Evolutionary conservation across 768 basidiomycete species (phyloP).

Genomic region (Calocybe gangraenosa): DNA sequence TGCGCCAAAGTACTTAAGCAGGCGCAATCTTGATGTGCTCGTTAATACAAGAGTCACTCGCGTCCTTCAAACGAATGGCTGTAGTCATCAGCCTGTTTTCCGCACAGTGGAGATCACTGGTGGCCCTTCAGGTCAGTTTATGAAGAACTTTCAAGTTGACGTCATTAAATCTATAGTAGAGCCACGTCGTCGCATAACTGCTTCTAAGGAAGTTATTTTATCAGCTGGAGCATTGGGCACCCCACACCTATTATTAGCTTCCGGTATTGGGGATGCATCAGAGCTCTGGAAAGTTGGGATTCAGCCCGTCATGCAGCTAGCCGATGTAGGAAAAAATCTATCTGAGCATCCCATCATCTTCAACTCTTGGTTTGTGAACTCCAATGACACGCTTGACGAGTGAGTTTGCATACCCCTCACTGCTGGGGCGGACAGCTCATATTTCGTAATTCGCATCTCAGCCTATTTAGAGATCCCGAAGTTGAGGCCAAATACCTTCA

Average conservation of each 20-base stretch:
- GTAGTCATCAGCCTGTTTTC: conserved; percentile 1
- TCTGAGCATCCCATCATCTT: conserved; percentile 21
- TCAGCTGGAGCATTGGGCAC: conserved; percentile 30
- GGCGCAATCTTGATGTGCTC: conserved; percentile 25
- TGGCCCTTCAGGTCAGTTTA: neutral
- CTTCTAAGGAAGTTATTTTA: conserved; percentile 51
- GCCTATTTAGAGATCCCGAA: conserved; percentile 2
- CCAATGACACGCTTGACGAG: conserved; percentile 19
- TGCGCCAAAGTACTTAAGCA: conserved; percentile 15
- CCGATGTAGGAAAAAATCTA: conserved; percentile 25
- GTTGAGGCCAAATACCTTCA: conserved; percentile 12
- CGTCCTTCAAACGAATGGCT: conserved; percentile 12
- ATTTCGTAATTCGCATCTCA: neutral
- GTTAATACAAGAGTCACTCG: conserved; percentile 21
- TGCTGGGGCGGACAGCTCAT: no score
- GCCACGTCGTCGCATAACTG: conserved; percentile 18
- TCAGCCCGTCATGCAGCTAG: conserved; percentile 17
- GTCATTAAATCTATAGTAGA: neutral
- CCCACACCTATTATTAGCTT: conserved; percentile 26
- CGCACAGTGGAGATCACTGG: neutral
- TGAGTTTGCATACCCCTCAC: neutral
- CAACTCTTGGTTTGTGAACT: conserved; percentile 24
- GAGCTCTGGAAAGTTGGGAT: conserved; percentile 20
- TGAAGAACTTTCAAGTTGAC: neutral
- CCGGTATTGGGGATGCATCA: conserved; percentile 27